Evolutionary conservation across 2,329 filamentous ascomycete genomes (phyloP), one percentile per base, ranked within the genome.

Genomic region (Aureobasidium sp.): DNA sequence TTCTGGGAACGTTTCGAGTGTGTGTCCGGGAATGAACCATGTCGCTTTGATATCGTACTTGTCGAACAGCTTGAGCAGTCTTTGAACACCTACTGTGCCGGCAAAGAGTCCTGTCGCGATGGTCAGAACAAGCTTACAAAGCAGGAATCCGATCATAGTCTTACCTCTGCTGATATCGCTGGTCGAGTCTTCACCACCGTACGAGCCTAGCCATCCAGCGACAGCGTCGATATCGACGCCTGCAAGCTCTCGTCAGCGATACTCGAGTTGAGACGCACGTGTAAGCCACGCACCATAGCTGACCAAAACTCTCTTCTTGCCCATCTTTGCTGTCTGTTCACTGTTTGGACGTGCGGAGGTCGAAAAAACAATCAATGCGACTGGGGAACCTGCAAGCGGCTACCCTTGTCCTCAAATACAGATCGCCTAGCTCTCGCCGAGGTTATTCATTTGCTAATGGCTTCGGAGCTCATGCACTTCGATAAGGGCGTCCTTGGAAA

Each of bases 131-230:
- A 15, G 14, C 14, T 42, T 12, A 42, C 5, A 6, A 25, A 14
- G 41, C 20, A 44, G 41, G 11, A 22, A 12, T 14, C 11, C 5
- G 20, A 14, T 9, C 1, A 44, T 6, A 6, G 41, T 17, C 20
- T 12, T 12, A 83, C 62, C 64, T 80, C 87, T 79, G 69, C 83
- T 87, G 64, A 90, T 90, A 67, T 90, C 87, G 69, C 81, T 88
- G 1, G 82, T 83, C 8, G 82, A 86, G 69, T 90, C 87, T 71
- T 90, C 83, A 34, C 87, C 87, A 9, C 86, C 86, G 68, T 91
- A 90, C 0, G 84, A 88, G 0, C 87, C 87, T 0, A 90, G 77
- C 88, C 87, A 90, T 6, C 87, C 87, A 1, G 87, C 83, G 1
- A 90, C 85, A 7, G 86, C 87, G 66, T 90, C 87, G 29, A 90